Evolutionary conservation across 441 rosid species (phyloP), one percentile per base, ranked within the genome.

Genomic region (Gossypium aridum): DNA sequence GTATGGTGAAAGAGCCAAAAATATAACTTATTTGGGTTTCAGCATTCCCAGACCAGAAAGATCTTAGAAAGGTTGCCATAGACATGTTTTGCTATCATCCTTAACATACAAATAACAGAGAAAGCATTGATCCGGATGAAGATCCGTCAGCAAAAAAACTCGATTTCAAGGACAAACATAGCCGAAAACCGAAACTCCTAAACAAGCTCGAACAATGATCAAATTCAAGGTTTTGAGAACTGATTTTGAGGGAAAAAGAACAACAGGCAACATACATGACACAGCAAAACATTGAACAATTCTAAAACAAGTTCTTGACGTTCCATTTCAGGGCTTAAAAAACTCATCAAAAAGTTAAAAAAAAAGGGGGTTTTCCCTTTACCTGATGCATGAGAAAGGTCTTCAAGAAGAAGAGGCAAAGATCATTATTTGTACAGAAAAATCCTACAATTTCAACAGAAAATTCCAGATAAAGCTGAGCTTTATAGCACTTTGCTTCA

Each of bases 381-480:
- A 87, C 89, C 89, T 78, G 82, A 81, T 37, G 63, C 47, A 26
- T 34, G 69, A 72, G 66, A 60, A 61, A 61, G 6, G 45, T 37
- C 57, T 53, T 73, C 17, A 77, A 80, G 67, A 79, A 57, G 62
- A 61, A 74, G 71, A 10, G 73, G 75, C 64, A 70, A 55, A 76
- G 56, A 75, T 75, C 75, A 45, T 23, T 53, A 17, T 37, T 61
- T 54, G 14, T 53, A 71, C 22, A 61, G 63, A 54, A 74, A 75
- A 76, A 64, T 43, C 80, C 81, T 75, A 79, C 60, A 79, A 83
- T 73, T 80, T 77, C 70, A 80, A 78, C 26, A 54, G 77, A 79
- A 13, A 55, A 76, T 62, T 75, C n/a, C n/a, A 78, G 78, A 75
- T 73, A 49, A 19, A 53, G 64, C 71, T 75, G 39, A 83, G 43